Conservation (phyloP, 148 eudicot genomes). For the Chenopodium quinoa region DNA sequence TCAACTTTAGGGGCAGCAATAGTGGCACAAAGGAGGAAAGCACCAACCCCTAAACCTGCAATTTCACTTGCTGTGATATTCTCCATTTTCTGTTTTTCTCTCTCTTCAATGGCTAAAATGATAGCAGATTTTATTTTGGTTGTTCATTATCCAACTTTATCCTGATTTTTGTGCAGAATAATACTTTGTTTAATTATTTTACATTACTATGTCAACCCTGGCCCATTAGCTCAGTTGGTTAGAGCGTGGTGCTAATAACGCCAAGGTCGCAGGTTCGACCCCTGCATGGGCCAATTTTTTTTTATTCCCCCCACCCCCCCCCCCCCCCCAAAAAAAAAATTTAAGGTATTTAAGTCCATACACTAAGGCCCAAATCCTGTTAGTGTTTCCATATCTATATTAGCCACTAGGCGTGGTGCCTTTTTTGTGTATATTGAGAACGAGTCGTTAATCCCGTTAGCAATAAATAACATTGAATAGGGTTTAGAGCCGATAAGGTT, state of each 20-base stretch:
- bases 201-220: background rate
- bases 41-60: constrained; percentile 68
- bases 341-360: too few relatives aligned
- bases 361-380: too few relatives aligned
- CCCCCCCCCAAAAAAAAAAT: too few relatives aligned
- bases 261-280: constrained; percentile 93
- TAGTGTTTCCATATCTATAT: too few relatives aligned
- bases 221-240: constrained; percentile 79
- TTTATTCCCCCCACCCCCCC: background rate
- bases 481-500: too few relatives aligned
- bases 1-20: constrained; percentile 73
- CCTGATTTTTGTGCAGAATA: background rate
- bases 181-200: too few relatives aligned
- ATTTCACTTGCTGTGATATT: constrained; percentile 67
- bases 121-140: background rate
- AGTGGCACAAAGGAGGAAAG: constrained; percentile 70
- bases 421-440: too few relatives aligned
- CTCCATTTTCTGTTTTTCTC: constrained; percentile 42
- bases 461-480: too few relatives aligned
- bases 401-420: too few relatives aligned
- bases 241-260: constrained; percentile 86
- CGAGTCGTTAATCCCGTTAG: too few relatives aligned
- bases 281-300: constrained; percentile 63
- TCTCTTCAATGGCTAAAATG: background rate
- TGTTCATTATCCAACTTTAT: background rate